Conservation (phyloP, 1,284 basidiomycete species). For the Vanrija pseudolonga region DNA sequence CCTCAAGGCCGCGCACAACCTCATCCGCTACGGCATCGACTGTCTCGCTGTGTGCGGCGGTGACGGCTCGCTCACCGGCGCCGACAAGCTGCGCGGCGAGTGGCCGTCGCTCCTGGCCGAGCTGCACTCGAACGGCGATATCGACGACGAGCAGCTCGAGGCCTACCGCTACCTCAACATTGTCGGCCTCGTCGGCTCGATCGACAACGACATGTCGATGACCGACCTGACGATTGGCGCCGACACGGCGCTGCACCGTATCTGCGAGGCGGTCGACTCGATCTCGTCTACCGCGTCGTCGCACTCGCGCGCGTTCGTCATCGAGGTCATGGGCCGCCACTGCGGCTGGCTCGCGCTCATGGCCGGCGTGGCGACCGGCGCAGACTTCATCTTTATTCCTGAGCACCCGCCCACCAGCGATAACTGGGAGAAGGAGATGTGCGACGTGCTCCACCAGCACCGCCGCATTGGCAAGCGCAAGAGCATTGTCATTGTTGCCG, state of each 20-base stretch:
- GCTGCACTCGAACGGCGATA: conserved; percentile 63
- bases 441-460: conserved; percentile 83
- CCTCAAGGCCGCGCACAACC: conserved; percentile 77
- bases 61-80: conserved; percentile 93
- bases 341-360: conserved; percentile 96
- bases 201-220: conserved; percentile 98
- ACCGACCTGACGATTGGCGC: conserved; percentile 97
- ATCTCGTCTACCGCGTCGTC: conserved; percentile 95
- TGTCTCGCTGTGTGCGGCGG: conserved; percentile 95
- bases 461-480: conserved; percentile 90
- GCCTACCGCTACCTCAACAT: conserved; percentile 83
- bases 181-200: conserved; percentile 94
- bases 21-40: conserved; percentile 94
- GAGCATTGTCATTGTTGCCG: conserved; percentile 96
- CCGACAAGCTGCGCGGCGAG: conserved; percentile 87
- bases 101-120: conserved; percentile 80
- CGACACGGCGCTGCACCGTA: conserved; percentile 88
- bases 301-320: conserved; percentile 94
- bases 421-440: conserved; percentile 91
- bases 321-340: conserved; percentile 98
- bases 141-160: conserved; percentile 68
- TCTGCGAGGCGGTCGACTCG: conserved; percentile 96
- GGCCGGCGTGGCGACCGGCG: conserved; percentile 88
- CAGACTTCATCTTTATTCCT: conserved; percentile 96
- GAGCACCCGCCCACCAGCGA: conserved; percentile 76